These are phyloP conservation scores for Debaryomyces nepalensis DNA, from an alignment of 1,139 yeast species.

Conservation along the genomic window DNA sequence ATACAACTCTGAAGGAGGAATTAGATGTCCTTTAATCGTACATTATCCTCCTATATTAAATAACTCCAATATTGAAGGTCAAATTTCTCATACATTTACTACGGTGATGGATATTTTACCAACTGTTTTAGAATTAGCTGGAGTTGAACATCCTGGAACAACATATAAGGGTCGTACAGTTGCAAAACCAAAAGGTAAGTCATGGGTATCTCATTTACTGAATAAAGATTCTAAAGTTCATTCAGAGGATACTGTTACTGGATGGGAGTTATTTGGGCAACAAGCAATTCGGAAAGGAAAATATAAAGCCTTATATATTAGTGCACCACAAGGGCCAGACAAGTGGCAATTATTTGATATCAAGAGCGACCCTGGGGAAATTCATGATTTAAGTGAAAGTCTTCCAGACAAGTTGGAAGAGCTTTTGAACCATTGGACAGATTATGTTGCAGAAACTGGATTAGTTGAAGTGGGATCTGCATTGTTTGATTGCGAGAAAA, in stretches of 20 bases:
- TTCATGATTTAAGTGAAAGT: conserved; percentile 39
- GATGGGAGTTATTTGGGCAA: conserved; percentile 63
- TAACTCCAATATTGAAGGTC: conserved; percentile 25
- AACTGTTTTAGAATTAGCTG: conserved; percentile 54
- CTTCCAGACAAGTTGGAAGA: conserved; percentile 40
- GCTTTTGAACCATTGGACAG: conserved; percentile 53
- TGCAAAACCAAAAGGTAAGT: conserved; percentile 44
- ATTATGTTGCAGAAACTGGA: conserved; percentile 60
- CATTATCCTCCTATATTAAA: conserved; percentile 40
- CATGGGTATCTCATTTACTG: conserved; percentile 41
- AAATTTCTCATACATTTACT: conserved; percentile 42
- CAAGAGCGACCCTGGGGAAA: conserved; percentile 52
- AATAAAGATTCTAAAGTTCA: conserved; percentile 37
- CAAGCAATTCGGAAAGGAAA: conserved; percentile 58
- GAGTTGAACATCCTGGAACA: conserved; percentile 47
- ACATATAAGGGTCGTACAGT: conserved; percentile 43
- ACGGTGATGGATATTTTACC: conserved; percentile 65
- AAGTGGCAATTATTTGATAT: conserved; percentile 56
- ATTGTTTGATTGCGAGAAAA: conserved; percentile 7
- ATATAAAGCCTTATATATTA: conserved; percentile 53
- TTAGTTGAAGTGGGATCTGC: conserved; percentile 40
- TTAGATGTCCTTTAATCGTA: conserved; percentile 55
- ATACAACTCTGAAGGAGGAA: conserved; percentile 62
- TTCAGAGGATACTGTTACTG: conserved; percentile 52
- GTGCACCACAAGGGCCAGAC: conserved; percentile 53